Evolutionary conservation across 179 eudicot species (phyloP), one percentile per base, ranked within the genome.

Genomic region (Vitellaria paradoxa): DNA sequence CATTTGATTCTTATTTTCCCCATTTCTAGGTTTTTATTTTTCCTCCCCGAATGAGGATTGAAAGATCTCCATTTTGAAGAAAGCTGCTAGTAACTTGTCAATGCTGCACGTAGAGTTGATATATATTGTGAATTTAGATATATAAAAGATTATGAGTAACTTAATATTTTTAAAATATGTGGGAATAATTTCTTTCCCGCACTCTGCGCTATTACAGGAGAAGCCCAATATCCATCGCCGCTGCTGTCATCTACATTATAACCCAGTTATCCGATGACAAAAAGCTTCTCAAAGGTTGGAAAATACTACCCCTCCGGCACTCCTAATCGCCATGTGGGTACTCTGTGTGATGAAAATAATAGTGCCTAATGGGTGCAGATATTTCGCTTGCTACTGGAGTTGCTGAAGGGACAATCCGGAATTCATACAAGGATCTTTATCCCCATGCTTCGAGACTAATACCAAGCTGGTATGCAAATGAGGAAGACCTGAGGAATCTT

Each of bases 171-270:
- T 0, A 30, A 30, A 30, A 30, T 30, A 30, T 30, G 37, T 30
- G 37, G 37, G 37, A 30, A 30, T 30, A 30, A 30, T 30, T 30
- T 30, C 37, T 30, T 30, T 30, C 37, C 37, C 37, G 2, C 37
- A 30, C 37, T 0, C 37, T n/a, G 5, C 13, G 65, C 37, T 30
- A 30, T 30, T 70, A 64, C 85, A 89, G 98, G 91, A 88, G 98
- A 73, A 91, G 91, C 70, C 98, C 98, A 14, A 82, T 92, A 69
- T 91, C 98, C 3, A 83, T 92, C 56, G 98, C 98, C 18, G 98
- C 98, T 0, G 90, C 97, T 4, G 88, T 90, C 17, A 88, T 93
- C 7, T 90, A 90, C 69, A 82, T 93, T 7, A 77, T 93, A 26
- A 80, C 90, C 9, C 94, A 88, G 52, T 83, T 93, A 30, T 82